phyloP scores from a whole-genome alignment of 495 filamentous ascomycete genomes.

The Aspergillus steynii region DNA sequence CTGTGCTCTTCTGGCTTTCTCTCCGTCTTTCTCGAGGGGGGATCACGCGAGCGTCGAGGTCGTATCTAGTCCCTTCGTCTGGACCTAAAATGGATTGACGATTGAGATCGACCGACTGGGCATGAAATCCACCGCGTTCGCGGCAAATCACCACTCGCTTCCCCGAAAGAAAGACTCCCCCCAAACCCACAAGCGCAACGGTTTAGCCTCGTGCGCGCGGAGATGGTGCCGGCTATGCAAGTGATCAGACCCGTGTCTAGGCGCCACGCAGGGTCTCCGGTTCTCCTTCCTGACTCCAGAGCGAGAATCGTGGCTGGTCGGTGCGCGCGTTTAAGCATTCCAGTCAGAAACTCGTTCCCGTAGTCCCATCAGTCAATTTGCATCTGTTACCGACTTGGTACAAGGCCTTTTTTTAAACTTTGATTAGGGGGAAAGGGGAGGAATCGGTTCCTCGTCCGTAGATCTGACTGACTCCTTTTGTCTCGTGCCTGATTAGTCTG shows the following conservation, averaged over 20 bases:
- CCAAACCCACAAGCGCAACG: conserved; percentile 25
- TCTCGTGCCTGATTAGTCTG: background rate
- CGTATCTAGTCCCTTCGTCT: conserved; percentile 12
- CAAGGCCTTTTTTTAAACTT: conserved; percentile 16
- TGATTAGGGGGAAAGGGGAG: background rate
- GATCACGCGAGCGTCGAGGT: conserved; percentile 22
- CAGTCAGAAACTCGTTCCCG: conserved; percentile 18
- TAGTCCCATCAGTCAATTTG: conserved; percentile 1
- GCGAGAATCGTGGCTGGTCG: conserved; percentile 15
- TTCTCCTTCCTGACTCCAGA: conserved; percentile 24
- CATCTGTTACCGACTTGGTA: background rate
- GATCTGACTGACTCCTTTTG: conserved; percentile 5
- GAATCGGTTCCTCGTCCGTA: conserved; percentile 9
- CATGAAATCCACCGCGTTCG: conserved; percentile 30
- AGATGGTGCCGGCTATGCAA: conserved; percentile 42
- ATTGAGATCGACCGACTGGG: conserved; percentile 20
- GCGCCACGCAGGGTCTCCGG: conserved; percentile 42
- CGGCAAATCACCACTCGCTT: conserved; percentile 26
- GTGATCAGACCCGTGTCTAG: conserved; percentile 39
- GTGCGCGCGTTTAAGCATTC: conserved; percentile 38
- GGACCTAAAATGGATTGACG: conserved; percentile 21
- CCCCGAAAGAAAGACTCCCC: conserved; percentile 21
- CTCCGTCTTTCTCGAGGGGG: background rate
- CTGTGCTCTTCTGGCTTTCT: conserved; percentile 15
- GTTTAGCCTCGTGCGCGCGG: conserved; percentile 24